Conservation (phyloP, 352 stramenopile species). For the Pythium graminicola region DNA sequence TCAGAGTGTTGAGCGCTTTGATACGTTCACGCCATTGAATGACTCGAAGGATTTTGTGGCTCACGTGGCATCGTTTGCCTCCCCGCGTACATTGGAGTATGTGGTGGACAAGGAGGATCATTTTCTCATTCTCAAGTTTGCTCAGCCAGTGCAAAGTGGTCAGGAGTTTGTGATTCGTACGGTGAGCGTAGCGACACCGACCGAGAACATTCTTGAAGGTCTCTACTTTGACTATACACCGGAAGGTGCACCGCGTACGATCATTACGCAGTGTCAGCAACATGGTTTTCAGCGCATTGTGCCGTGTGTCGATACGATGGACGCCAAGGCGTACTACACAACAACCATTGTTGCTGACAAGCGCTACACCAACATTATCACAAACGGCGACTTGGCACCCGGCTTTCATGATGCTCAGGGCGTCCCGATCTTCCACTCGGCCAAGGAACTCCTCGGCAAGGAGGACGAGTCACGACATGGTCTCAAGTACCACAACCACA, state of each 20-base stretch:
- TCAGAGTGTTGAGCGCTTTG: conserved; percentile 42
- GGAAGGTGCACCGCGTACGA: conserved; percentile 56
- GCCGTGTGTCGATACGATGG: conserved; percentile 75
- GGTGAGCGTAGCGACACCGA: conserved; percentile 54
- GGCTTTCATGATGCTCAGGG: conserved; percentile 54
- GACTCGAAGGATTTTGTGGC: conserved; percentile 43
- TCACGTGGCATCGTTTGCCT: conserved; percentile 48
- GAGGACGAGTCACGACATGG: conserved; percentile 53
- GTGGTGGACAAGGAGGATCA: conserved; percentile 59
- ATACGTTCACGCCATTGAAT: conserved; percentile 39
- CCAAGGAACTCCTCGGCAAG: conserved; percentile 40
- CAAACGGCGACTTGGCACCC: conserved; percentile 64
- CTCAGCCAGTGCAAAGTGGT: conserved; percentile 39
- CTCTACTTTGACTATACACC: conserved; percentile 78
- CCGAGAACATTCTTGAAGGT: conserved; percentile 71
- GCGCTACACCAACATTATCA: conserved; percentile 78
- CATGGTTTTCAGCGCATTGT: conserved; percentile 75
- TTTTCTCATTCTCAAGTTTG: conserved; percentile 59
- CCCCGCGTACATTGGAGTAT: conserved; percentile 38
- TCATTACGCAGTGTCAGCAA: conserved; percentile 81
- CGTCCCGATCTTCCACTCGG: conserved; percentile 52
- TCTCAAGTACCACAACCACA: conserved; percentile 80
- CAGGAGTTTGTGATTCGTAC: conserved; percentile 69
- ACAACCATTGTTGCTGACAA: conserved; percentile 68
- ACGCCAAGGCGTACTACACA: conserved; percentile 76